Conservation (phyloP, 768 basidiomycete genomes). For the Podaxis mareebaensis region DNA sequence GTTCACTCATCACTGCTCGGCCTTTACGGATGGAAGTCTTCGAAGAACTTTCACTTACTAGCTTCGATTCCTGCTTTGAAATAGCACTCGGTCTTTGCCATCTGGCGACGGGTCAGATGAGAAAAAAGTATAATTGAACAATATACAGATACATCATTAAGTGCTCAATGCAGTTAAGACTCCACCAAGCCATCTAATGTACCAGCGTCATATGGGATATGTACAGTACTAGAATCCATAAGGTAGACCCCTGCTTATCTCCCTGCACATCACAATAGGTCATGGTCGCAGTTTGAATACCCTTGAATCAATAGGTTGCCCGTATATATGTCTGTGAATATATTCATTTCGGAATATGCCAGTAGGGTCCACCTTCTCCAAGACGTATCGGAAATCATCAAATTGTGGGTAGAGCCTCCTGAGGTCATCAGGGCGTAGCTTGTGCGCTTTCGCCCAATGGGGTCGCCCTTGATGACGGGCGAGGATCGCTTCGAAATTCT, state of each 20-base stretch:
- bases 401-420: conserved; percentile 78
- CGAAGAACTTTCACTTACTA: neutral
- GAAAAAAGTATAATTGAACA: neutral
- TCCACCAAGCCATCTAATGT: conserved; percentile 6
- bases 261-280: neutral
- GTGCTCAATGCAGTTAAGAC: conserved; percentile 10
- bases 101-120: neutral
- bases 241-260: conserved; percentile 12
- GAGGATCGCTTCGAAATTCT: conserved; percentile 73
- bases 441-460: conserved; percentile 96
- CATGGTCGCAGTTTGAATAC: conserved; percentile 38
- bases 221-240: neutral
- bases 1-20: neutral
- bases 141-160: conserved; percentile 1
- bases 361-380: conserved; percentile 69
- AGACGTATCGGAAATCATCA: conserved; percentile 68
- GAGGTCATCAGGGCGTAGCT: conserved; percentile 62
- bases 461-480: conserved; percentile 74
- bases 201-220: conserved; percentile 4
- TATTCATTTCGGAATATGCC: conserved; percentile 89
- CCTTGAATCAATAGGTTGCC: conserved; percentile 45
- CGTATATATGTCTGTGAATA: conserved; percentile 83
- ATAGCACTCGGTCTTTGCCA: neutral
- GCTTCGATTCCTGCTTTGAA: conserved; percentile 7
- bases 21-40: conserved; percentile 11